phyloP scores from a whole-genome alignment of 805 yeast species.

The Zygosaccharomyces siamensis region DNA sequence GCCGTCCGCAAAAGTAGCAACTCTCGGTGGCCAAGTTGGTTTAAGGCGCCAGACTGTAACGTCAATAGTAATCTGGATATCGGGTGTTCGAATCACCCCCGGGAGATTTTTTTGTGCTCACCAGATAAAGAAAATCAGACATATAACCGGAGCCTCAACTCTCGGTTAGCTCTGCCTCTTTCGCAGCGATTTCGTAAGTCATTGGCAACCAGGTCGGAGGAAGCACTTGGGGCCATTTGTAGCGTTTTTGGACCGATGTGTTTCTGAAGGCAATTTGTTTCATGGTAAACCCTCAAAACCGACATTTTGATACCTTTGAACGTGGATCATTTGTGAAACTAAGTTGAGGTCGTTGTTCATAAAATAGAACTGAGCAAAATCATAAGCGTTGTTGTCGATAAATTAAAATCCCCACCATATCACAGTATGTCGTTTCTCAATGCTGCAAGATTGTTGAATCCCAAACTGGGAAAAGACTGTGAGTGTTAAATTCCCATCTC shows the following conservation, averaged over 20 bases:
- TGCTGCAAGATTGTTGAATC: background rate
- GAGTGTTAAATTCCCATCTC: background rate
- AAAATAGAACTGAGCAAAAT: background rate
- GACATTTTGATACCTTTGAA: background rate
- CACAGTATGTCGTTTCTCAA: background rate
- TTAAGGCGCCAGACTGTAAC: slow-evolving; percentile 39
- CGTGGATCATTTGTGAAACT: background rate
- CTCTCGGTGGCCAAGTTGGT: slow-evolving; percentile 41
- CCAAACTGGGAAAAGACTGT: background rate
- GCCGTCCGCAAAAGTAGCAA: background rate
- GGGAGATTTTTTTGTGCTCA: slow-evolving; percentile 30
- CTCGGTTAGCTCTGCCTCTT: background rate
- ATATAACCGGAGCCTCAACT: background rate
- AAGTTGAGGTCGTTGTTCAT: background rate
- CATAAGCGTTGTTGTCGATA: background rate
- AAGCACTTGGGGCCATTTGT: background rate
- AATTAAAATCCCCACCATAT: background rate
- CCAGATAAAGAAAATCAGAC: background rate
- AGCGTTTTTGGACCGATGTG: background rate
- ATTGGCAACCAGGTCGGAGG: background rate
- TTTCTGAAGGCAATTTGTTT: background rate
- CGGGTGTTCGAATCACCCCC: slow-evolving; percentile 41
- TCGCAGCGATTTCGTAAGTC: background rate
- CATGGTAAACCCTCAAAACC: background rate
- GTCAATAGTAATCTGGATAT: slow-evolving; percentile 35